Evolutionary conservation across 805 yeast species (phyloP), one percentile per base, ranked within the genome.

Genomic region (Kuraishia molischiana): DNA sequence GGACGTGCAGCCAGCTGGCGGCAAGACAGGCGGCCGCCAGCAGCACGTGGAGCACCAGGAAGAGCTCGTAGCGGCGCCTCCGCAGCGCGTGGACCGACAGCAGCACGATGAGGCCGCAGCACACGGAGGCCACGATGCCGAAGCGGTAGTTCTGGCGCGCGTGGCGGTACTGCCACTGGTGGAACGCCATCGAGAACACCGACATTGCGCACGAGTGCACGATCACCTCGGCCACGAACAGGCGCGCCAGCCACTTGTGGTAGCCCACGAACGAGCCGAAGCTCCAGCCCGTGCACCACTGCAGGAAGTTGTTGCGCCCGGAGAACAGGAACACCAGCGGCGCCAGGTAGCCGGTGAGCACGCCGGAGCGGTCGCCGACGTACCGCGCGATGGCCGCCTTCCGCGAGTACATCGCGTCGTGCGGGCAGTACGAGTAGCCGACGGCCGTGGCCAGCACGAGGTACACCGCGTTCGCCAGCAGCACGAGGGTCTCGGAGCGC

Each of bases 261-360:
- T 68, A 72, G 22, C 71, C 59, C 33, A 76, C 61, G 50, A 74
- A 79, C 17, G 79, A 64, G 0, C 78, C 56, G 41, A 58, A 68
- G 13, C 62, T 61, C 79, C 81, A 73, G 19, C 79, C 71, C 1
- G 85, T 73, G 15, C 72, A 14, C 72, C 74, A 72, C 42, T 69
- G 76, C 40, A 79, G 52, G 35, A 79, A 52, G 49, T 78, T 79
- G 53, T 79, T 79, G 46, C 85, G 58, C 31, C 82, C 75, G 2
- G 83, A 77, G 50, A 78, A 76, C 36, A 77, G 53, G 24, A 74
- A 59, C 34, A 77, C 44, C 34, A 75, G 52, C 3, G 85, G 85
- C 29, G 67, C 32, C 41, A 61, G 56, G 57, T 67, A 54, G 14
- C 67, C 62, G 3, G 66, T 53, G 33, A 74, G 49, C 19, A 77